Conservation (phyloP, 441 rosid species). For the Jatropha multifida region DNA sequence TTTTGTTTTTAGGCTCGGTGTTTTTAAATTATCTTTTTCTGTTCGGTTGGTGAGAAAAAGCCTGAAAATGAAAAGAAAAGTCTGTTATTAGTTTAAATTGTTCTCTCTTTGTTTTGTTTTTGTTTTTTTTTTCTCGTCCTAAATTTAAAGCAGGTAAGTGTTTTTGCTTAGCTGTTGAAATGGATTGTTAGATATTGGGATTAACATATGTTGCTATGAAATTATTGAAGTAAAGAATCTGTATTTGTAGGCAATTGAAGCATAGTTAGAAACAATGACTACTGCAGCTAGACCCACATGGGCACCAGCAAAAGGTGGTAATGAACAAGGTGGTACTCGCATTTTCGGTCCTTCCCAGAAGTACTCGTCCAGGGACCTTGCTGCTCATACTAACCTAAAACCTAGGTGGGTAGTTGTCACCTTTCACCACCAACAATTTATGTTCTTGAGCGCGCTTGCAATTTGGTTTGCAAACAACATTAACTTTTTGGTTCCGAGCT, state of each 20-base stretch:
- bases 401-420: constrained; percentile 54
- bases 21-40: background rate
- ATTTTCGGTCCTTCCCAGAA: constrained; percentile 96
- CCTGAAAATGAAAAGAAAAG: background rate
- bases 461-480: background rate
- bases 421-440: background rate
- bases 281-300: constrained; percentile 98
- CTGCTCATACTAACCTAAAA: constrained; percentile 81
- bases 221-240: background rate
- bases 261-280: constrained; percentile 51
- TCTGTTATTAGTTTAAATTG: background rate
- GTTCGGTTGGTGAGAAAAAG: too few relatives aligned
- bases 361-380: constrained; percentile 91
- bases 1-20: background rate
- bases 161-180: background rate
- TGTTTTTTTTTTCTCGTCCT: background rate
- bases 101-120: background rate
- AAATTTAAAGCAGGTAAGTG: background rate
- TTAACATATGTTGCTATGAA: background rate
- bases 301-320: constrained; percentile 99
- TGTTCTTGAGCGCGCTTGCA: background rate
- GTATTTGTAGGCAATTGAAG: background rate
- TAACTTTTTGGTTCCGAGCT: background rate
- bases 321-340: constrained; percentile 95
- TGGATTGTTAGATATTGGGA: background rate